Percentiles rank a stretch among this genome's conserved stretches.
Evolutionary conservation across 805 yeast genomes (phyloP).

Genomic region (Nakazawaea ernobii): DNA sequence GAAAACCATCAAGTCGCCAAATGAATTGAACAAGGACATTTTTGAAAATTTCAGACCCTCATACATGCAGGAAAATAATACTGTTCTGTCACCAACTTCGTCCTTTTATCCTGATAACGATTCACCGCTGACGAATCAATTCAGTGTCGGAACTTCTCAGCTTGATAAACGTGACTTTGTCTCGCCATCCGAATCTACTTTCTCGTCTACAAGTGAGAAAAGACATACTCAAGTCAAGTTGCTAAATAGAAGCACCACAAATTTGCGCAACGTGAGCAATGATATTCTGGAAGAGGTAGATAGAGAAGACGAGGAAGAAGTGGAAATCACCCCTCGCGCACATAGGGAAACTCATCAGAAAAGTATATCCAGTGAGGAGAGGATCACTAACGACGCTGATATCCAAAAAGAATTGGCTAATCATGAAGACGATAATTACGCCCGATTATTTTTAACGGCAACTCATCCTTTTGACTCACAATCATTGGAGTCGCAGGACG

Average conservation of each 20-base stretch:
- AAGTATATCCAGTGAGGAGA: constrained; percentile 13
- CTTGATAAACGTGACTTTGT: background rate
- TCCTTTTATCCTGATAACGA: constrained; percentile 1
- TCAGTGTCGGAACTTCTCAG: constrained; percentile 3
- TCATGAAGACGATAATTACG: constrained; percentile 35
- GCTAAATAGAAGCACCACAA: constrained; percentile 7
- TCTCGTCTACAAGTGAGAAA: constrained; percentile 4
- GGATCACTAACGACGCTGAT: constrained; percentile 8
- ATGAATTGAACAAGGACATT: constrained; percentile 10
- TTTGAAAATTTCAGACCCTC: constrained; percentile 9
- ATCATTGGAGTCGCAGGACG: constrained; percentile 57
- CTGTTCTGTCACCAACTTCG: constrained; percentile 5
- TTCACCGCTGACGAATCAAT: constrained; percentile 3
- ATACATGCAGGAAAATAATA: background rate
- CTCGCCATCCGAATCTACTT: constrained; percentile 8
- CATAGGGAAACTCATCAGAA: too few species aligned
- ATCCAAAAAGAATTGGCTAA: constrained; percentile 3
- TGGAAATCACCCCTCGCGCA: background rate
- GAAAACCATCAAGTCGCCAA: constrained; percentile 5
- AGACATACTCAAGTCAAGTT: constrained; percentile 8
- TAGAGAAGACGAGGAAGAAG: background rate
- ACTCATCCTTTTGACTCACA: constrained; percentile 55
- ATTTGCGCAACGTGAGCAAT: background rate
- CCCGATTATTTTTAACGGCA: constrained; percentile 51
- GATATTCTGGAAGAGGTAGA: background rate